These are phyloP conservation scores for Pseudogymnoascus sp. DNA, from an alignment of 2,329 filamentous ascomycete genomes.

Conservation along the genomic window DNA sequence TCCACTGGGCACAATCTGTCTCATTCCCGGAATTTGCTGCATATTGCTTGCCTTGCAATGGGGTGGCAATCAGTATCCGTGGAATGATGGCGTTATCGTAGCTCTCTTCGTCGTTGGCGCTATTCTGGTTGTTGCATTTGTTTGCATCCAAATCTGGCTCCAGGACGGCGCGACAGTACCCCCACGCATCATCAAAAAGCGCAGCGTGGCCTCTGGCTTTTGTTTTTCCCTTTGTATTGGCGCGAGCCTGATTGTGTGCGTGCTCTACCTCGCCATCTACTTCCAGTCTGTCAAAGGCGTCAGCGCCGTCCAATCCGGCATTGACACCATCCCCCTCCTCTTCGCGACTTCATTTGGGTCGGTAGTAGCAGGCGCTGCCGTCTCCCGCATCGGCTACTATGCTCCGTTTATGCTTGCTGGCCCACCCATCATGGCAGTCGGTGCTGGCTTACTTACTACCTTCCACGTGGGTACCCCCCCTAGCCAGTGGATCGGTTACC, in stretches of 20 bases:
- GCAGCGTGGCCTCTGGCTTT: conserved; percentile 26
- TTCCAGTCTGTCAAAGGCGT: conserved; percentile 37
- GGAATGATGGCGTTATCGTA: conserved; percentile 28
- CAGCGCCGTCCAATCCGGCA: conserved; percentile 30
- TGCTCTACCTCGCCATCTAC: conserved; percentile 37
- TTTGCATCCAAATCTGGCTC: conserved; percentile 8
- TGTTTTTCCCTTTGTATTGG: conserved; percentile 28
- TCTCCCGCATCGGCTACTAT: conserved; percentile 26
- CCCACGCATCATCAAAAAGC: conserved; percentile 28
- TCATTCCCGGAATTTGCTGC: conserved; percentile 25
- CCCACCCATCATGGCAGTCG: conserved; percentile 27
- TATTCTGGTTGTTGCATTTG: conserved; percentile 20
- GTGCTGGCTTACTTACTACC: conserved; percentile 32
- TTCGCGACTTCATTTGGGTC: conserved; percentile 24
- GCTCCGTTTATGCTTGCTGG: conserved; percentile 21
- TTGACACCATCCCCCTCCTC: conserved; percentile 28
- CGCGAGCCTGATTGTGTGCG: conserved; percentile 21
- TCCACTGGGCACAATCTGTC: conserved; percentile 25
- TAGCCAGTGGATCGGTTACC: conserved; percentile 29
- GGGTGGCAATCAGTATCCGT: conserved; percentile 37
- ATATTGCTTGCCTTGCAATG: conserved; percentile 27
- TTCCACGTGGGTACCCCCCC: conserved; percentile 26
- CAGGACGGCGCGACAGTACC: conserved; percentile 28
- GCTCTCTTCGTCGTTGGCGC: conserved; percentile 24
- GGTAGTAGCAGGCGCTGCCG: conserved; percentile 25